Evolutionary conservation across 176 grass and related monocot species (phyloP).

Genomic region (Raddia distichophylla): DNA sequence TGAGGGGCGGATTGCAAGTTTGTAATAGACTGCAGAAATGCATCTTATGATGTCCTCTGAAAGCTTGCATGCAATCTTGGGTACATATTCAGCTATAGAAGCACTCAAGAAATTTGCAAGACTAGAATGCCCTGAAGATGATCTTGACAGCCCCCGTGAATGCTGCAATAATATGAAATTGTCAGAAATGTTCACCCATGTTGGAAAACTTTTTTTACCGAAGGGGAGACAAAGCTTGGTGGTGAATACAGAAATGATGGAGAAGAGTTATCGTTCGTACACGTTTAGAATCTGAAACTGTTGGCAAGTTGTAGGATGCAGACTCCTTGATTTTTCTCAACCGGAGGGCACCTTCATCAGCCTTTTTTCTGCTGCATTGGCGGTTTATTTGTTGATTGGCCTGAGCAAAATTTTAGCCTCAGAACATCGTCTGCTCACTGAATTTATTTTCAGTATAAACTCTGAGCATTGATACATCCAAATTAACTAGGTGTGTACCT

Average conservation of each 20-base stretch:
- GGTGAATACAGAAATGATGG: constrained; percentile 4
- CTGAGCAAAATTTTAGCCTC: constrained; percentile 37
- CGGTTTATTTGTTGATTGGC: constrained; percentile 35
- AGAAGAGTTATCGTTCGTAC: constrained; percentile 41
- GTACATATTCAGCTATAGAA: constrained; percentile 59
- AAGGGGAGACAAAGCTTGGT: background rate
- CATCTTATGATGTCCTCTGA: constrained; percentile 90
- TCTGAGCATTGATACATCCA: constrained; percentile 32
- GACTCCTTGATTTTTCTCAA: constrained; percentile 56
- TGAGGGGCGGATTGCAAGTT: constrained; percentile 60
- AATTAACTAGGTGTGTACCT: constrained; percentile 40
- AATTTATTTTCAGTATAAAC: constrained; percentile 6
- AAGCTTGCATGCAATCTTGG: constrained; percentile 75
- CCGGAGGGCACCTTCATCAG: constrained; percentile 50
- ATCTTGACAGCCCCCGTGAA: constrained; percentile 57
- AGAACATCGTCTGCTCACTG: constrained; percentile 9
- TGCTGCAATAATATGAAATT: constrained; percentile 32
- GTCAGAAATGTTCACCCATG: background rate
- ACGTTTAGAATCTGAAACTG: constrained; percentile 52
- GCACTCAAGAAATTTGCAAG: constrained; percentile 82
- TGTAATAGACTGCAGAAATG: constrained; percentile 79
- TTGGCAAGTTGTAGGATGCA: constrained; percentile 47
- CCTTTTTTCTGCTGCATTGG: constrained; percentile 23
- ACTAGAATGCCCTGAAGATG: constrained; percentile 61
- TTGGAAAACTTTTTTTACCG: too few species aligned